Base-by-base conservation (phyloP, 2,329 filamentous ascomycete genomes). In the Diaporthe velutina region DNA sequence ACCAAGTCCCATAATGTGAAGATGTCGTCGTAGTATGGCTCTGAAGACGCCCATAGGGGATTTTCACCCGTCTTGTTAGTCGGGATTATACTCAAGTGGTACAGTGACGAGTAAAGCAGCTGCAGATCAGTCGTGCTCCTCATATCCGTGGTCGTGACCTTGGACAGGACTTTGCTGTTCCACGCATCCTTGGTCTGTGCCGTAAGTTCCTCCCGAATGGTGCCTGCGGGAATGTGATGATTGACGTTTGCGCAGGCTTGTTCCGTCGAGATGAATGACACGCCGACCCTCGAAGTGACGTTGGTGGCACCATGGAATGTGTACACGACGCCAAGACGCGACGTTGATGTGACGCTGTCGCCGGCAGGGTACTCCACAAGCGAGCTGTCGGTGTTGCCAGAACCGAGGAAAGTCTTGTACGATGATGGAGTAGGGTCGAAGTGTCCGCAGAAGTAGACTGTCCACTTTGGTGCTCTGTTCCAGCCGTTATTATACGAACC, bases 51-150 rank as follows among this genome's bases (percentile, higher is more conserved):
- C 92, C 93, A 94, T 0, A 87, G 82, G 0, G 92, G 92, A 75
- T 94, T 95, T 80, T 94, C 93, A 0, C 91, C 92, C 0, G 92
- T 94, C 76, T 91, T 90, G 79, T 94, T 93, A 0, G 91, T 92
- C 0, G 93, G 92, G 48, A 94, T 88, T 15, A 94, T 81, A 74
- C 91, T 89, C 89, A 93, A 93, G 77, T 93, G 92, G 79, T 94
- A 94, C 45, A 95, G 80, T 0, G 91, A 91, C 0, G 90, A 90
- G 82, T 95, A 95, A 3, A 95, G 84, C 38, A 93, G 84, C 67
- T 87, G 84, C 10, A 93, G 83, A 61, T 90, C 91, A 0, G 86
- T 87, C 19, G 81, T 79, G 78, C 93, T 80, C 4, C 33, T 45
- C 9, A 86, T 88, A 66, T 90, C 89, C 0, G 87, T 88, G 0